Base-by-base conservation (phyloP, 2,329 filamentous ascomycete species). In the Pseudogymnoascus destructans region DNA sequence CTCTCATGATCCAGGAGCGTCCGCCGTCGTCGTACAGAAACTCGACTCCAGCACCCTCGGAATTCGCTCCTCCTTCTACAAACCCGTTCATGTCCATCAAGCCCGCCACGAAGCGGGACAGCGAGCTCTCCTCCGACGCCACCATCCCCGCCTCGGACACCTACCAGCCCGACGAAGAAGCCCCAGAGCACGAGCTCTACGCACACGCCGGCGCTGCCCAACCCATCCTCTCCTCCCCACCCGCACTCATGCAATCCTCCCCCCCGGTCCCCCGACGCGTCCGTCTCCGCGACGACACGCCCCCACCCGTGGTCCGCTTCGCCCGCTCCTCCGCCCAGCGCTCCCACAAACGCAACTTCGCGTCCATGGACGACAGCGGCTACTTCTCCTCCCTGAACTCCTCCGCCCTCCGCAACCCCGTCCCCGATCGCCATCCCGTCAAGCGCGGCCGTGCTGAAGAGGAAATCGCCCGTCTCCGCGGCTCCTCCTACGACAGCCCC, bases 301-400 rank as follows among this genome's bases (percentile, higher is more conserved):
- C 92, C 15, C 89, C 90, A 30, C 84, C 86, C 21, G 77, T 79
- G 55, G 78, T 79, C 36, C 78, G 79, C 59, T 77, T 81, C 52
- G 74, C 78, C 35, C 74, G 78, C 36, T 84, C 84, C 17, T 87
- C 87, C n/a, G 78, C 78, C 42, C 52, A 55, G 52, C 35, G 82
- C 57, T 80, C 83, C 36, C 84, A 85, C 64, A 89, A 88, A 73
- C 85, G 87, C 64, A 92, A 89, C 70, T 82, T 87, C 66, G 80
- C 81, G 27, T 85, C 86, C 10, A 85, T 95, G 75, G 89, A 87
- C 67, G 93, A 98, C 71, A 97, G 92, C 69, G 93, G 93, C 38
- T 98, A 97, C 72, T 95, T 95, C 69, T 97, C 93, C 1, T 96
- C 91, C 0, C 79, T 97, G 15, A 91, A 96, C 65, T 97, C 93